These are phyloP conservation scores for Chlamydomonas sp. DNA, from an alignment of 139 green algal species.

Conservation along the genomic window DNA sequence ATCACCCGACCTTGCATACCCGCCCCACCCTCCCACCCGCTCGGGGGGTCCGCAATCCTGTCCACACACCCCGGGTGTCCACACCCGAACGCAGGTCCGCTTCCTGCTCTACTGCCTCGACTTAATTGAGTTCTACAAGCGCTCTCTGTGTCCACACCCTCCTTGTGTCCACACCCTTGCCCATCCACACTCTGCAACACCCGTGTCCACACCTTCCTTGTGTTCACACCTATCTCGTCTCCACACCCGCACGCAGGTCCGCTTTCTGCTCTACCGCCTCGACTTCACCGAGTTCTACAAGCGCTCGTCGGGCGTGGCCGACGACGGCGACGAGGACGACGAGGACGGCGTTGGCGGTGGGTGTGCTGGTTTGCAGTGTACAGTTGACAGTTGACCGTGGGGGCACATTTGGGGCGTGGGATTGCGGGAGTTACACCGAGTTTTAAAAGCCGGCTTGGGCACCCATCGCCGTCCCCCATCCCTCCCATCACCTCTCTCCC, in stretches of 20 bases:
- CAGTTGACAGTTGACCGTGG: neutral
- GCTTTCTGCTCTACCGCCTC: conserved; percentile 60
- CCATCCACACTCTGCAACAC: neutral
- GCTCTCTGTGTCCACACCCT: no score
- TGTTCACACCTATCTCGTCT: neutral
- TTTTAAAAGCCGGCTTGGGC: no score
- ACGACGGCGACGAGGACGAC: conserved; percentile 6
- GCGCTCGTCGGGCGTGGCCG: neutral
- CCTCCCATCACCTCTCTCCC: no score
- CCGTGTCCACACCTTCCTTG: neutral
- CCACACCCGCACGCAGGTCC: conserved; percentile 45
- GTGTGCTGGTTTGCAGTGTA: no score
- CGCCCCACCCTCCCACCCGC: no score
- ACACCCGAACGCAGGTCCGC: conserved; percentile 49
- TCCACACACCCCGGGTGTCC: neutral
- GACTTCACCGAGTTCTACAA: conserved; percentile 55
- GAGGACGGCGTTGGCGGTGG: neutral
- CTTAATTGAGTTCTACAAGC: conserved; percentile 48
- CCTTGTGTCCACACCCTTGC: neutral
- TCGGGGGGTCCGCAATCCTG: no score
- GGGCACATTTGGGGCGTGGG: no score
- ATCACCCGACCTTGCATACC: no score
- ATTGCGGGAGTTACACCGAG: no score
- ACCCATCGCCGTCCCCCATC: no score
- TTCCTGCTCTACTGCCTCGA: conserved; percentile 64